A percentile compares a stretch with the other conserved stretches of the same genome.
These are phyloP conservation scores for Mollisia scopiformis DNA, from an alignment of 2,329 filamentous ascomycete genomes.

Conservation along the genomic window DNA sequence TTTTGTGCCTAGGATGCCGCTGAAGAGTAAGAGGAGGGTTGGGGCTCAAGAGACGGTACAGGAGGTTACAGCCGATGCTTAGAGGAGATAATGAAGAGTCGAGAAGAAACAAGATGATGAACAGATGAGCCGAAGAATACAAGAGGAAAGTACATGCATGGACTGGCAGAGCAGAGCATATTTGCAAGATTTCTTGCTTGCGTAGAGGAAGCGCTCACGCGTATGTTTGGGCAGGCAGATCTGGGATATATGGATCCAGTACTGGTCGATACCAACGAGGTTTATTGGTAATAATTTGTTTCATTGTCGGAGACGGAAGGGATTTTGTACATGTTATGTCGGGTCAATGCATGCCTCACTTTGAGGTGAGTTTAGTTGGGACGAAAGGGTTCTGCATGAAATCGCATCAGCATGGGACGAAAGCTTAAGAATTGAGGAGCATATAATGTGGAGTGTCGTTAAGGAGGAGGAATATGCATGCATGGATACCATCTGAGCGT, in stretches of 20 bases:
- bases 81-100: conserved; percentile 1
- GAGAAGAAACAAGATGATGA: background rate
- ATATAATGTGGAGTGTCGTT: background rate
- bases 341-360: background rate
- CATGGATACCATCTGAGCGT: conserved; percentile 8
- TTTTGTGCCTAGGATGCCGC: conserved; percentile 33
- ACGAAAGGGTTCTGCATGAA: background rate
- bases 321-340: background rate
- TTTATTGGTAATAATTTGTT: conserved; percentile 1
- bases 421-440: background rate
- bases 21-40: conserved; percentile 28
- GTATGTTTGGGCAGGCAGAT: background rate
- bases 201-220: conserved; percentile 14
- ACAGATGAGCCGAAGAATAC: too few species aligned
- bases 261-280: background rate
- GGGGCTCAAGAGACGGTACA: conserved; percentile 27
- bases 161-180: background rate
- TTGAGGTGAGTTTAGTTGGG: background rate
- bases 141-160: too few species aligned
- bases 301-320: background rate
- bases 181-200: conserved; percentile 1
- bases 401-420: background rate
- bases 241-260: background rate
- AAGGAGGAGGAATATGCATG: conserved; percentile 4
- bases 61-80: conserved; percentile 33